phyloP scores from a whole-genome alignment of 208 protist species.

The Balamuthia mandrillaris region DNA sequence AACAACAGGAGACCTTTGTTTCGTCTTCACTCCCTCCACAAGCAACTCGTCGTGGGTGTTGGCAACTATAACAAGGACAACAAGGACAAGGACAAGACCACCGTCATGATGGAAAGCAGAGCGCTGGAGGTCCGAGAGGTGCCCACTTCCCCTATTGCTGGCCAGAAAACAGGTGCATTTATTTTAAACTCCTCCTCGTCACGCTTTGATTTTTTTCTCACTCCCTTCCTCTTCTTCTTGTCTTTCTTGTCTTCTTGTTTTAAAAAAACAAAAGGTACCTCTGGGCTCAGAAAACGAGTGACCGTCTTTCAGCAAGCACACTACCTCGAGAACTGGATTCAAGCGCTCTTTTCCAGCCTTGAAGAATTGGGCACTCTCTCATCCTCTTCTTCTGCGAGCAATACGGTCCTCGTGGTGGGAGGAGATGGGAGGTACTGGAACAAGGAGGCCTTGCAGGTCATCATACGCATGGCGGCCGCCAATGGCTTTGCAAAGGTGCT shows the following conservation, averaged over 20 bases:
- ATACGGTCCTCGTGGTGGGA: conserved; percentile 85
- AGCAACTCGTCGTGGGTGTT: too few relatives aligned
- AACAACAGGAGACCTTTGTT: too few relatives aligned
- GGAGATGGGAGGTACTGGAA: conserved; percentile 95
- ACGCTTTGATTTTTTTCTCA: too few relatives aligned
- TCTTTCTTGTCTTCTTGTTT: too few relatives aligned
- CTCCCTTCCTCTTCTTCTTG: too few relatives aligned
- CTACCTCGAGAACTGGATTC: conserved; percentile 97
- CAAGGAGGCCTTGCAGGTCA: conserved; percentile 85
- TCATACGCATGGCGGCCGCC: conserved; percentile 85
- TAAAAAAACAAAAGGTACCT: too few relatives aligned
- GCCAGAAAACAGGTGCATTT: conserved; percentile 92
- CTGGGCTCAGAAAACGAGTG: conserved; percentile 90
- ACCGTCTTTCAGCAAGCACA: conserved; percentile 80
- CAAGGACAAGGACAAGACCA: too few relatives aligned
- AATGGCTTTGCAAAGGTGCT: conserved; percentile 79
- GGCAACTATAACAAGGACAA: too few relatives aligned
- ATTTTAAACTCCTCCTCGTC: too few relatives aligned
- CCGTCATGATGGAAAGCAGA: not conserved
- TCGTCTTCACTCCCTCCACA: too few relatives aligned
- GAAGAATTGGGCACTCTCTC: conserved; percentile 36
- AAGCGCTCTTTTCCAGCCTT: conserved; percentile 88
- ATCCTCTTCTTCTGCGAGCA: conserved; percentile 42
- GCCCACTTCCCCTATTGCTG: conserved; percentile 67
- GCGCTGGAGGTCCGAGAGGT: conserved; percentile 47